phyloP scores from a whole-genome alignment of 2,329 filamentous ascomycete genomes.

The Colletotrichum somersetense region DNA sequence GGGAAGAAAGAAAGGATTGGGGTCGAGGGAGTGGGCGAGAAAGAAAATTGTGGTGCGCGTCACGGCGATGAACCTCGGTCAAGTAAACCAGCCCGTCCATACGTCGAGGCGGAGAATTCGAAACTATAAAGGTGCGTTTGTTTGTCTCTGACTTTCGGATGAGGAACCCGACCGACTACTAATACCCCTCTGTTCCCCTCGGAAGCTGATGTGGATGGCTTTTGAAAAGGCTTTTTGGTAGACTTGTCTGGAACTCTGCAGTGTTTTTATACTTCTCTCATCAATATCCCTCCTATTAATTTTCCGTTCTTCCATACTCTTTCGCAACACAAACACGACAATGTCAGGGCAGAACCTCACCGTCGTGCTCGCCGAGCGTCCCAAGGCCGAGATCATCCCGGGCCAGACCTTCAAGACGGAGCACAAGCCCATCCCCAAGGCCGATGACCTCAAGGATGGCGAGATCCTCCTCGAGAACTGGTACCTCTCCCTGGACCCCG shows the following conservation, averaged over 20 bases:
- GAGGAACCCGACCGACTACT: background rate
- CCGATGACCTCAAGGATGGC: conserved; percentile 70
- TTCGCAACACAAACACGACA: conserved; percentile 29
- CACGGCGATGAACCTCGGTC: conserved; percentile 9
- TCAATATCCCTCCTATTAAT: background rate
- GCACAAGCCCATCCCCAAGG: conserved; percentile 63
- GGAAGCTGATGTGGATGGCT: background rate
- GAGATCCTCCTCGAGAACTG: conserved; percentile 71
- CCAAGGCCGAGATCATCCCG: conserved; percentile 70
- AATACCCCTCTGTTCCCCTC: conserved; percentile 9
- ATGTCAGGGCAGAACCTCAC: conserved; percentile 62
- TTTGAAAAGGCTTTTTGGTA: background rate
- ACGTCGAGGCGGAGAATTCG: background rate
- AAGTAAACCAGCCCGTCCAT: background rate
- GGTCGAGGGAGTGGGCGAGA: background rate
- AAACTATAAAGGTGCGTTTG: background rate
- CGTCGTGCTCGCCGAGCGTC: conserved; percentile 74
- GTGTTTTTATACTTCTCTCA: background rate
- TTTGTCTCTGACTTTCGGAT: background rate
- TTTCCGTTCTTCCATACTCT: background rate
- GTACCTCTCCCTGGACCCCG: conserved; percentile 79
- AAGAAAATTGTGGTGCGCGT: conserved; percentile 3
- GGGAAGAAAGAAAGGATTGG: background rate
- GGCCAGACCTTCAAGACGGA: conserved; percentile 73
- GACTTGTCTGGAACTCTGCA: background rate